Percentiles rank a stretch among this genome's conserved stretches.
These are phyloP conservation scores for Trichoderma sp. DNA, from an alignment of 2,329 filamentous ascomycete species.

Conservation along the genomic window DNA sequence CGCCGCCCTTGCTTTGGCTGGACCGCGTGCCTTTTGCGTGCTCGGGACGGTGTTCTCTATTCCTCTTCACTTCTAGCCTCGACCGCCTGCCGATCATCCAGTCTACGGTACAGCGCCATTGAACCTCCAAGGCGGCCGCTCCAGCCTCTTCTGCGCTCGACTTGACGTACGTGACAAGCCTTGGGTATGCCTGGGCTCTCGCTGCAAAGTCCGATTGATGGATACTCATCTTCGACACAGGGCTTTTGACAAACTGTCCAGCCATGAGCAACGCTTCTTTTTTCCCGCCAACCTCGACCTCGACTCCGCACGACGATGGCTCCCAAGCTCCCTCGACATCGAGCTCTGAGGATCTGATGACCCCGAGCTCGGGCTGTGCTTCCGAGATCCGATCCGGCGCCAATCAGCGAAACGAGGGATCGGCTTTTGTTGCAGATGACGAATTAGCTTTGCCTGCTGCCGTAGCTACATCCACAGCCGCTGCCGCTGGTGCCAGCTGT, in stretches of 20 bases:
- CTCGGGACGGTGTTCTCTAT: not conserved
- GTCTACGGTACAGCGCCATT: constrained; percentile 2
- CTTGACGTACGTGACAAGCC: constrained; percentile 17
- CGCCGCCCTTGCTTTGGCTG: constrained; percentile 3
- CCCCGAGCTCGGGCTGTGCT: constrained; percentile 11
- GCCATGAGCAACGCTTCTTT: constrained; percentile 38
- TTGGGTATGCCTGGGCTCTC: not conserved
- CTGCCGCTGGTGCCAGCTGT: not conserved
- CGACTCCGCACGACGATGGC: constrained; percentile 33
- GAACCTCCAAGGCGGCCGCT: not conserved
- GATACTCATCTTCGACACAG: constrained; percentile 20
- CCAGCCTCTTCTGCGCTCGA: not conserved
- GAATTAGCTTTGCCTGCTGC: not conserved
- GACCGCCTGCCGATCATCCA: not conserved
- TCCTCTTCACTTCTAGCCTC: not conserved
- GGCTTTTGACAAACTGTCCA: constrained; percentile 21
- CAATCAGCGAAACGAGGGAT: not conserved
- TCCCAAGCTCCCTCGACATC: constrained; percentile 28
- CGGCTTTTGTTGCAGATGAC: constrained; percentile 19
- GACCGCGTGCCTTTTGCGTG: constrained; percentile 16
- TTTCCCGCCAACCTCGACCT: constrained; percentile 34
- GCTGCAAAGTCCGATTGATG: constrained; percentile 12
- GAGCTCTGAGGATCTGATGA: constrained; percentile 10
- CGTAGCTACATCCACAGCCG: not conserved
- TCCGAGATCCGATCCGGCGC: constrained; percentile 9